phyloP scores from a whole-genome alignment of 1,139 yeast genomes.

The Yamadazyma epiphylla region DNA sequence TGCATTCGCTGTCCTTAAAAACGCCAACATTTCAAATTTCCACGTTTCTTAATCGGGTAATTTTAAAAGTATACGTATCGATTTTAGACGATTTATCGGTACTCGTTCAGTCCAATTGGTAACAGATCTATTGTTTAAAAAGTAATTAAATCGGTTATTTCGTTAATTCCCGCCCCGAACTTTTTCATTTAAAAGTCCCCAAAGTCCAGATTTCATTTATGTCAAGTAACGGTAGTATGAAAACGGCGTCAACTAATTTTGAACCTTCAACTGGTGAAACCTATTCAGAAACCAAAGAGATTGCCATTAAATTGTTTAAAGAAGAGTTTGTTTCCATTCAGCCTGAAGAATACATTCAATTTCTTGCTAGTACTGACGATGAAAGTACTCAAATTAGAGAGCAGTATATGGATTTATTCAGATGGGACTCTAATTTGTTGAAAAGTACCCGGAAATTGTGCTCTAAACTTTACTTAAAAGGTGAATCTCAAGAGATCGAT shows the following conservation, averaged over 20 bases:
- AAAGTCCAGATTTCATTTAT: too few relatives aligned
- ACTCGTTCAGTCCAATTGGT: too few relatives aligned
- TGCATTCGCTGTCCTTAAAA: too few relatives aligned
- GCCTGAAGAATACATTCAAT: conserved; percentile 47
- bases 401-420: conserved; percentile 45
- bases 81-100: too few relatives aligned
- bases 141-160: too few relatives aligned
- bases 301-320: conserved; percentile 34
- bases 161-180: too few relatives aligned
- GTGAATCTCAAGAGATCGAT: conserved; percentile 84
- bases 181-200: too few relatives aligned
- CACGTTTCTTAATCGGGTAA: too few relatives aligned
- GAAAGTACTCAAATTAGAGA: conserved; percentile 40
- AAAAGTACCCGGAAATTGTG: conserved; percentile 60
- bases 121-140: too few relatives aligned
- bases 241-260: background rate
- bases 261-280: background rate
- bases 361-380: conserved; percentile 38
- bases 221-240: background rate
- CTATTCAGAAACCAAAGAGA: conserved; percentile 16
- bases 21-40: too few relatives aligned
- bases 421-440: conserved; percentile 50
- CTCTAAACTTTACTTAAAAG: conserved; percentile 63
- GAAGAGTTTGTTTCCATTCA: conserved; percentile 42
- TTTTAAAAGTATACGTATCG: too few relatives aligned